Base-by-base conservation (phyloP, 805 yeast species). In the Zygoascus ofunaensis region DNA sequence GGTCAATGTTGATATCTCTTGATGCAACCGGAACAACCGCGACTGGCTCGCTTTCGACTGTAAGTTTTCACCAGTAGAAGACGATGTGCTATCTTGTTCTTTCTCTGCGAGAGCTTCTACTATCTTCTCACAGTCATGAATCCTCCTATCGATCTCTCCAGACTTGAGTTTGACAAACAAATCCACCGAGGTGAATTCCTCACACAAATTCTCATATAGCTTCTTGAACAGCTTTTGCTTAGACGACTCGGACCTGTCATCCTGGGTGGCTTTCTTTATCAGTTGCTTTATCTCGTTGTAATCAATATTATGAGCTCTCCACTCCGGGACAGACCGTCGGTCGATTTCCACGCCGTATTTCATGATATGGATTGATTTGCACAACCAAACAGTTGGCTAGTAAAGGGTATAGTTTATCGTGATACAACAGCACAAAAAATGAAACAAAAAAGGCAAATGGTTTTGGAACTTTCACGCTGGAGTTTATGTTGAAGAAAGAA, bases 301-400 rank as follows among this genome's bases (percentile, higher is more conserved):
- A 56, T 86, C 87, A 34, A 89, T 71, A 61, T 89, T 87, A 63
- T 85, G 81, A 49, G 76, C 74, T 55, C 75, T 74, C 97, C 97
- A 89, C 65, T 85, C 92, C 1, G 89, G 87, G 20, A 87, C 82
- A 10, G 95, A 82, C 53, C 86, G 72, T 51, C 76, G 78, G 43
- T 74, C 68, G 19, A 89, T 71, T 56, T 82, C 87, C 35, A 76
- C 70, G 42, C 96, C 95, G 62, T 87, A 89, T 64, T 87, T 90
- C 97, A 89, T 89, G 17, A 33, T 22, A 23, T 8, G n/a, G n/a
- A n/a, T n/a, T n/a, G n/a, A n/a, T n/a, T n/a, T n/a, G n/a, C n/a
- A n/a, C n/a, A n/a, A n/a, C n/a, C n/a, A n/a, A n/a, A n/a, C n/a
- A n/a, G n/a, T n/a, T n/a, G n/a, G n/a, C n/a, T n/a, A n/a, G n/a